Conservation (phyloP, 1,139 yeast genomes). For the Yamadazyma buinensis region DNA sequence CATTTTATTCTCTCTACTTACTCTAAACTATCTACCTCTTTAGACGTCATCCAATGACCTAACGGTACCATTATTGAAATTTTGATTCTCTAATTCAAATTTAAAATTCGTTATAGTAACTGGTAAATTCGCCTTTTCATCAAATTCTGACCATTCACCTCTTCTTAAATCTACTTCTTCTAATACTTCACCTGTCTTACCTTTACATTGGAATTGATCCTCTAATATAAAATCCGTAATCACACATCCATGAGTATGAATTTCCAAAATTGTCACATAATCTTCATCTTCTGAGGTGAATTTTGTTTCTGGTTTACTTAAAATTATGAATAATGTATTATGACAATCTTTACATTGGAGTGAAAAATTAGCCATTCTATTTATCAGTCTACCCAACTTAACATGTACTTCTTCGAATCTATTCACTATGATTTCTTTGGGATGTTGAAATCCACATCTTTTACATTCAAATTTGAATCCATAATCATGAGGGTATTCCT, state of each 20-base stretch:
- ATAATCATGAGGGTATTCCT: constrained; percentile 63
- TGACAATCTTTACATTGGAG: constrained; percentile 67
- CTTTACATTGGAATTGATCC: constrained; percentile 59
- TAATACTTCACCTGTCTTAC: constrained; percentile 47
- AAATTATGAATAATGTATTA: constrained; percentile 8
- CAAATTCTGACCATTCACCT: constrained; percentile 88
- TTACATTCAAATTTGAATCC: constrained; percentile 68
- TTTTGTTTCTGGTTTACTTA: constrained; percentile 18
- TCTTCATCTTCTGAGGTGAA: constrained; percentile 20
- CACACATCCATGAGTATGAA: constrained; percentile 81
- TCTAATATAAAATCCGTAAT: constrained; percentile 60
- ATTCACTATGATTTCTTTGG: constrained; percentile 65
- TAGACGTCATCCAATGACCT: constrained; percentile 2
- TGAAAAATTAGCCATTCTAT: constrained; percentile 76
- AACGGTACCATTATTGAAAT: constrained; percentile 1
- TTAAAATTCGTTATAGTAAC: constrained; percentile 67
- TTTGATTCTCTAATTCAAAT: constrained; percentile 35
- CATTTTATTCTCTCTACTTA: too few species aligned
- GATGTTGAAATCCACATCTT: constrained; percentile 74
- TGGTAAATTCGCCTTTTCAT: constrained; percentile 70
- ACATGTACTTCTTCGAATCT: constrained; percentile 54
- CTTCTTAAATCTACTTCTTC: constrained; percentile 64
- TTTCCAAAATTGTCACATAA: constrained; percentile 43
- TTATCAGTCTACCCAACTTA: constrained; percentile 40
- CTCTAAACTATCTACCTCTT: too few species aligned